A percentile compares a stretch with the other conserved stretches of the same genome.
These are phyloP conservation scores for Fusarium veterinarium DNA, from an alignment of 2,329 filamentous ascomycete species.

Conservation along the genomic window DNA sequence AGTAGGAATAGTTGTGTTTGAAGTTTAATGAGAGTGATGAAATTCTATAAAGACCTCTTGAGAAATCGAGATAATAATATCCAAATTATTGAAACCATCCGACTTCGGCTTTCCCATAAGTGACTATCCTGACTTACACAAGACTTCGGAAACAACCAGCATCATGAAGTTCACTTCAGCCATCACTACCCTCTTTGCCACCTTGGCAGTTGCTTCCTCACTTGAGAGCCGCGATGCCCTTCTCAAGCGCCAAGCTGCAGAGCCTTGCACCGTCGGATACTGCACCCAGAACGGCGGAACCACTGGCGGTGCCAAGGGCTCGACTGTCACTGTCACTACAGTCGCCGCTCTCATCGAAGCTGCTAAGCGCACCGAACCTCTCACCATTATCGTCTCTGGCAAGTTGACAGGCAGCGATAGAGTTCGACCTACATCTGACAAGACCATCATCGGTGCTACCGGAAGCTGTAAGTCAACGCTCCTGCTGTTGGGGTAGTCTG, in stretches of 20 bases:
- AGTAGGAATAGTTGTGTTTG: rapidly evolving
- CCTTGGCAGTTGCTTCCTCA: slow-evolving; percentile 26
- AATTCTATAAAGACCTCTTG: slow-evolving; percentile 16
- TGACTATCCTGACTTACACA: neutral
- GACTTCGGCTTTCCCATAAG: neutral
- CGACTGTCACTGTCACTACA: slow-evolving; percentile 46
- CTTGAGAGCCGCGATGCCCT: slow-evolving; percentile 20
- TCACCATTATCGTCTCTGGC: slow-evolving; percentile 47
- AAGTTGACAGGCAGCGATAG: slow-evolving; percentile 42
- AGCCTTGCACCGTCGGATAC: slow-evolving; percentile 54
- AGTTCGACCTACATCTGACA: slow-evolving; percentile 52
- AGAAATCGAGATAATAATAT: neutral
- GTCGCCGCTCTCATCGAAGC: slow-evolving; percentile 45
- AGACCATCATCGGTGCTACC: slow-evolving; percentile 57
- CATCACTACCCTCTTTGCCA: slow-evolving; percentile 27
- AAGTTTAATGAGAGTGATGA: rapidly evolving
- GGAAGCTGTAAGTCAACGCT: slow-evolving; percentile 30
- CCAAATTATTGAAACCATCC: neutral
- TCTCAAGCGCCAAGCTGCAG: slow-evolving; percentile 59
- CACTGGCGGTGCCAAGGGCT: slow-evolving; percentile 45
- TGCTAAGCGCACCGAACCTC: slow-evolving; percentile 41
- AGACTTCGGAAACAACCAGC: neutral
- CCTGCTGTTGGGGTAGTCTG: rapidly evolving
- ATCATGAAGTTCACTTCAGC: slow-evolving; percentile 33
- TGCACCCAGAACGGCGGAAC: slow-evolving; percentile 50